phyloP scores from a whole-genome alignment of 2,329 filamentous ascomycete genomes.

The Tolypocladium guangdongense region DNA sequence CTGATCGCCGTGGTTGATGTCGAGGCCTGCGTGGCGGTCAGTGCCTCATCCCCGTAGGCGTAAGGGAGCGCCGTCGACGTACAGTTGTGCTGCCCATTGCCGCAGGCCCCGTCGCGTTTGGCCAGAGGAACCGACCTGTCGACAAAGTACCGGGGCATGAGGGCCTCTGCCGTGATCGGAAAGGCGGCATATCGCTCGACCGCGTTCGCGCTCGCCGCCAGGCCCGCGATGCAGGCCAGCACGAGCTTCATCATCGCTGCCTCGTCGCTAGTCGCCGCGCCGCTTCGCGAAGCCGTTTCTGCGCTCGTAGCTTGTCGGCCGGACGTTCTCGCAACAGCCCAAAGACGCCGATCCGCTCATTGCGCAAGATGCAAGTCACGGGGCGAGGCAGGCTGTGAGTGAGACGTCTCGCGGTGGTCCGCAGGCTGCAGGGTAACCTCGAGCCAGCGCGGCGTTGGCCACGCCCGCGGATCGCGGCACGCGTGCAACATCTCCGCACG shows the following conservation, averaged over 20 bases:
- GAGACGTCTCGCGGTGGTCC: neutral
- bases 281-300: neutral
- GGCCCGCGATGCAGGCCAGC: neutral
- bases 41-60: neutral
- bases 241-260: neutral
- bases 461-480: neutral
- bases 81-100: conserved; percentile 19
- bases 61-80: conserved; percentile 5
- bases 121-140: conserved; percentile 15
- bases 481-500: neutral
- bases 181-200: neutral
- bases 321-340: neutral
- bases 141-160: conserved; percentile 3
- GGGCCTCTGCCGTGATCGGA: neutral
- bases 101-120: conserved; percentile 17
- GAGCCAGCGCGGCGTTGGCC: neutral
- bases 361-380: neutral
- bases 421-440: neutral
- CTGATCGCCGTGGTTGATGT: conserved; percentile 22
- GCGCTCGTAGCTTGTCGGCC: neutral
- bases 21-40: conserved; percentile 23
- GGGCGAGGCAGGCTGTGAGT: neutral
- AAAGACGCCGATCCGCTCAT: neutral
- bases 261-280: neutral
- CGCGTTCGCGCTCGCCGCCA: neutral